Conservation (phyloP, 2,329 filamentous ascomycete genomes). For the Colletotrichum eremochloae region DNA sequence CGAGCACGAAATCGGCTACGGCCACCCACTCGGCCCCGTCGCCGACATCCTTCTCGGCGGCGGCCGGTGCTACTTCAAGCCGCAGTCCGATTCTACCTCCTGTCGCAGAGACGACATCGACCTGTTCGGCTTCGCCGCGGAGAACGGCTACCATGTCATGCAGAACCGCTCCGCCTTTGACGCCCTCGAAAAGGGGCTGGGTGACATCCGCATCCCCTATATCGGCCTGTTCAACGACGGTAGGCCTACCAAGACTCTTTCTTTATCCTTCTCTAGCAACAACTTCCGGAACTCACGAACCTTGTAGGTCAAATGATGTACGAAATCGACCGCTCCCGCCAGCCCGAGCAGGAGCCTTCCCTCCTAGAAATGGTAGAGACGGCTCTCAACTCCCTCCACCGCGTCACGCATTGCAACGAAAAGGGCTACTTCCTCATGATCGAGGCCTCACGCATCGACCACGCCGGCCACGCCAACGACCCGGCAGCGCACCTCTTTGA, state of each 20-base stretch:
- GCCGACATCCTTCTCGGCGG: constrained; percentile 57
- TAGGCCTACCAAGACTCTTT: background rate
- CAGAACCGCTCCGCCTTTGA: constrained; percentile 53
- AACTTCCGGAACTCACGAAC: background rate
- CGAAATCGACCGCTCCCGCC: constrained; percentile 51
- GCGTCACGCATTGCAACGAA: constrained; percentile 48
- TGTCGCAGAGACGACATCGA: constrained; percentile 55
- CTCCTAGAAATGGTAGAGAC: constrained; percentile 56
- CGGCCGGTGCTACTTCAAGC: constrained; percentile 57
- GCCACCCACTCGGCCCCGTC: constrained; percentile 54
- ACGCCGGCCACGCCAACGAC: constrained; percentile 64
- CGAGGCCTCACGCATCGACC: constrained; percentile 54
- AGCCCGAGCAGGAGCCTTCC: constrained; percentile 53
- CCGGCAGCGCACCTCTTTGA: constrained; percentile 65
- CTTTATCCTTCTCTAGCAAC: background rate
- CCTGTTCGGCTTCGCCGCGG: constrained; percentile 51
- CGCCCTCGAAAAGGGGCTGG: constrained; percentile 46
- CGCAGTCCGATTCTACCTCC: constrained; percentile 51
- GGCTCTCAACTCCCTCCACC: constrained; percentile 53
- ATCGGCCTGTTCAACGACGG: constrained; percentile 56
- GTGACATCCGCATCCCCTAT: constrained; percentile 51
- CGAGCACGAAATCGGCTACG: constrained; percentile 54
- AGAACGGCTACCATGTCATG: constrained; percentile 53
- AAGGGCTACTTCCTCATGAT: constrained; percentile 58
- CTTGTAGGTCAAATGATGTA: constrained; percentile 48